Base-by-base conservation (phyloP, 208 protist species). In the Zelonia costaricensis region DNA sequence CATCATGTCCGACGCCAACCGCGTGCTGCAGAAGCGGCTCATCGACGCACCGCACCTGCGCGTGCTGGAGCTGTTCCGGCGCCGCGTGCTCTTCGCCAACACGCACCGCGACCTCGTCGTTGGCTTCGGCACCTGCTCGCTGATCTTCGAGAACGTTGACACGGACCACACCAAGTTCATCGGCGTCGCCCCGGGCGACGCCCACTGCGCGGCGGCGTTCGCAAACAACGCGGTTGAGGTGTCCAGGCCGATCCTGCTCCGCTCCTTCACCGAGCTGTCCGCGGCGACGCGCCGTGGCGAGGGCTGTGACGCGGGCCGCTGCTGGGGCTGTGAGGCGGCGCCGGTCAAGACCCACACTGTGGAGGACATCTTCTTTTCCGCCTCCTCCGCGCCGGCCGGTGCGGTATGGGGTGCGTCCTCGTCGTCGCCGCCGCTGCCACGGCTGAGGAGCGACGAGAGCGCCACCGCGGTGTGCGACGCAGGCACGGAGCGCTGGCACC, bases 41-140 rank as follows among this genome's bases (percentile, higher is more conserved):
- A 15, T 91, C 9, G 69, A 83, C 44, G 69, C 40, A 31, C 63
- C 60, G 20, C 84, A 91, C 59, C 45, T 85, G 31, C 40, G 53
- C 28, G 75, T 63, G 10, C 71, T 91, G 15, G 48, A 60, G 25
- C 43, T 79, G 22, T 91, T 91, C 62, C 78, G 75, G 2, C 66
- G 71, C 28, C 77, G 84, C 35, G 82, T 75, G 38, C 64, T 91
- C 23, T 91, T 91, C 56, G 78, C 80, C 8, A 91, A 91, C 64
- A 83, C 76, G 1, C 73, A 83, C 35, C 75, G 83, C n/a, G 84
- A 91, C 64, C 48, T 91, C 13, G 61, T 91, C 36, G 84, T 87
- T 12, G 84, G 84, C 20, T 91, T 91, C 38, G 70, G 74, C 43
- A 84, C 84, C 15, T 68, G 74, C 40, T 83, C 84, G 16, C 57